Base-by-base conservation (phyloP, 352 stramenopile genomes). In the Saprolegnia parasitica region DNA sequence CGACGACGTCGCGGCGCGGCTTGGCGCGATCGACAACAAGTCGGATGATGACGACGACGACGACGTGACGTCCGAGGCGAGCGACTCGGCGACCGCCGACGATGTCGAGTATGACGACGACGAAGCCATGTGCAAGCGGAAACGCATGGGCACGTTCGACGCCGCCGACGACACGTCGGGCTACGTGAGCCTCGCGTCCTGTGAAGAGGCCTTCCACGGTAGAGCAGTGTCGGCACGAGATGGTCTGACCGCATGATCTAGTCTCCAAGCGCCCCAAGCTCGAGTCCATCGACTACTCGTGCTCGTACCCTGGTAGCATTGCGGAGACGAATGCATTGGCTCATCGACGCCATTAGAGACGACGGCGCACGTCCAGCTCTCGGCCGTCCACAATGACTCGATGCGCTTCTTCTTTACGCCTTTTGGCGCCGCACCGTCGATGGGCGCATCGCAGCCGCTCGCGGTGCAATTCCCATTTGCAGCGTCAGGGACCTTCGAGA, bases 341-440 rank as follows among this genome's bases (percentile, higher is more conserved):
- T 35, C 56, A 56, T 42, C 4, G 5, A 46, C 16, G 42, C 10
- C 13, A 1, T 26, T 55, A 40, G 15, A 54, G 21, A 21, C 45
- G 39, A 26, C 63, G 23, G 6, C 63, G 11, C 23, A 24, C 21
- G 50, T 70, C 18, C 63, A 61, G 35, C 55, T 70, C 39, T 62
- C 45, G 11, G 63, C 26, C 16, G 63, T 70, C 23, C 63, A 70
- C 39, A 63, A 70, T 21, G 54, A 70, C 20, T 26, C 1, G 20
- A 54, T 18, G 1, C 63, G 63, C 63, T 70, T 70, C 26, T 40
- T 40, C 46, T 70, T 70, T 23, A 70, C 63, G 11, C 20, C 63
- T 5, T 70, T 55, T 39, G 63, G 63, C n/a, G 47, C 63, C 1
- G 50, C 46, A 1, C 15, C 20, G 18, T 42, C n/a, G 18, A 54